Percentiles rank a stretch among this genome's conserved stretches.
These are phyloP conservation scores for Solanum paucissectum DNA, from an alignment of 257 asterid species.

Conservation along the genomic window DNA sequence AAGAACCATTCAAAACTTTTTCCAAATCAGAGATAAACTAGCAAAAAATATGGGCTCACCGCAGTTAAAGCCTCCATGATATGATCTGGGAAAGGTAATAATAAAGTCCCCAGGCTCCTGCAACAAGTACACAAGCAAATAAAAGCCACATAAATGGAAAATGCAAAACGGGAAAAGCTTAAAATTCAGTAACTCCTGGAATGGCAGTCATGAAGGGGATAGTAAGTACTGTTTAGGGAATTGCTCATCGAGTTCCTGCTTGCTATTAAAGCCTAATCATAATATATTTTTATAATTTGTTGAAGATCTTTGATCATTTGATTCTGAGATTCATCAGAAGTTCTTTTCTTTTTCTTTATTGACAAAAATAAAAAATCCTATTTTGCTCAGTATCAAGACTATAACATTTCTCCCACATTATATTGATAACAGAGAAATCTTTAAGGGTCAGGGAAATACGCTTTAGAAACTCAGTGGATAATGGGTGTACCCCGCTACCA, in stretches of 20 bases:
- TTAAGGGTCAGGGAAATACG: background rate
- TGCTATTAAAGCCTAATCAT: background rate
- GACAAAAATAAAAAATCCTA: background rate
- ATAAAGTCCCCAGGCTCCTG: constrained; percentile 99
- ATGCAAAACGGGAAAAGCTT: background rate
- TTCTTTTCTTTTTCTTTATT: background rate
- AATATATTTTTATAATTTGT: background rate
- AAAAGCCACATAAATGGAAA: background rate
- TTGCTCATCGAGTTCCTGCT: background rate
- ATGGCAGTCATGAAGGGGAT: background rate
- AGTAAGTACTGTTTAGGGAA: background rate
- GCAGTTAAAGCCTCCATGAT: constrained; percentile 95
- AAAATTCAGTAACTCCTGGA: background rate
- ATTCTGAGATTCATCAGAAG: background rate
- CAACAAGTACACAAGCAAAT: constrained; percentile 2
- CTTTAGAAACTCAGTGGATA: background rate
- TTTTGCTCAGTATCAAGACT: background rate
- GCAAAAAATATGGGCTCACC: constrained; percentile 38
- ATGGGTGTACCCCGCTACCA: background rate
- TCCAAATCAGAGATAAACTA: constrained; percentile 2
- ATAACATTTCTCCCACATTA: background rate
- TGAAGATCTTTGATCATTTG: background rate
- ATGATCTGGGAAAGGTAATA: constrained; percentile 91
- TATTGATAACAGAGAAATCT: background rate
- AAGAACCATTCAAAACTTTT: background rate